phyloP scores from a whole-genome alignment of 1,284 basidiomycete genomes.

The Cutaneotrichosporon dermatis region DNA sequence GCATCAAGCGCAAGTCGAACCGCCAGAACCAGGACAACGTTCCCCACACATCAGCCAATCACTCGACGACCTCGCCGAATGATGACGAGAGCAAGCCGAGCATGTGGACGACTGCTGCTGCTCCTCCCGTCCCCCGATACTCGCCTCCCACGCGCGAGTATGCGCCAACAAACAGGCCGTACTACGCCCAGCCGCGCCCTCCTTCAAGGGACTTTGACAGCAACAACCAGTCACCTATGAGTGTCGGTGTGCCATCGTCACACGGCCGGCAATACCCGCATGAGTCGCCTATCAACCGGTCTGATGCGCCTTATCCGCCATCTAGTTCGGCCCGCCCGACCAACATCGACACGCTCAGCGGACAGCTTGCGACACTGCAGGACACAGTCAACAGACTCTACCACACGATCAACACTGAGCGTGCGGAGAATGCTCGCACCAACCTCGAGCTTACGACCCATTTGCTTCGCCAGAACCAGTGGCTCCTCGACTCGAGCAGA shows the following conservation, averaged over 20 bases:
- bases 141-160: not conserved
- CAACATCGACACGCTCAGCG: constrained; percentile 16
- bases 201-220: constrained; percentile 4
- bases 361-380: constrained; percentile 32
- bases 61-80: constrained; percentile 25
- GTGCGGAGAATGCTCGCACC: constrained; percentile 29
- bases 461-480: constrained; percentile 32
- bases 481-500: not conserved
- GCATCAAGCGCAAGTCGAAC: constrained; percentile 48
- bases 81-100: constrained; percentile 27
- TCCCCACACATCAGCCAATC: not conserved
- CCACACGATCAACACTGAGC: constrained; percentile 28
- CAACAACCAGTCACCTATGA: not conserved
- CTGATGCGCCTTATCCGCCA: constrained; percentile 29
- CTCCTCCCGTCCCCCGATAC: not conserved
- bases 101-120: constrained; percentile 2
- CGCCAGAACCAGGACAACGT: constrained; percentile 23
- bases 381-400: constrained; percentile 28
- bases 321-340: constrained; percentile 14
- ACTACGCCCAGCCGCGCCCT: constrained; percentile 6
- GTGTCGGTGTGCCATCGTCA: not conserved
- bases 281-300: constrained; percentile 12
- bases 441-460: constrained; percentile 32
- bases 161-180: not conserved
- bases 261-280: not conserved